Base-by-base conservation (phyloP, 2,329 filamentous ascomycete genomes). In the Didymellaceae sp. region DNA sequence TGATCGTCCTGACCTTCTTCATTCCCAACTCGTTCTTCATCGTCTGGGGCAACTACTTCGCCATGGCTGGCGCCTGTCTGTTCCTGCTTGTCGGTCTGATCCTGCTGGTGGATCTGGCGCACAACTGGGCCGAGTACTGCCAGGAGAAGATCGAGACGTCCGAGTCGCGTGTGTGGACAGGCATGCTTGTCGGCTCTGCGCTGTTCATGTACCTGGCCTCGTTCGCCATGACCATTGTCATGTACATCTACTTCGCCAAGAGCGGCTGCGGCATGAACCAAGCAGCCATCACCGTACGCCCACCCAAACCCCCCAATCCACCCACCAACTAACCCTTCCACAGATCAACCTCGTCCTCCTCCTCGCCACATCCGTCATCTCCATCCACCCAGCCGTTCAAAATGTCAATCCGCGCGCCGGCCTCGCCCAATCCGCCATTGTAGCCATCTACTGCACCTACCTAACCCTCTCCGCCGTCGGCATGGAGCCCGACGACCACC, bases 371-470 rank as follows among this genome's bases (percentile, higher is more conserved):
- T 95, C 91, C 0, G 81, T 86, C 59, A 81, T 97, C 24, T 97
- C 93, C 0, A 87, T 99, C 54, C 92, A 97, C 70, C 92, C 94
- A 1, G 84, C 83, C 1, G 85, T 99, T 11, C 94, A 99, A 74
- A 91, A 92, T 67, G 87, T 87, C 71, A 99, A 99, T 74, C 86
- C 92, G 38, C 91, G 93, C 70, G 94, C 94, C 32, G 94, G 94
- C 39, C 82, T 99, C 52, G 94, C 94, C n/a, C 94, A 99, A 72
- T 91, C 92, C 32, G 93, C 94, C 55, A 97, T 97, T 84, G 94
- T 99, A 34, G 91, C 92, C 14, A 85, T 96, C 51, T 99, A 99
- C 80, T 99, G 94, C 83, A 97, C 94, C 33, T 99, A 99, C 71
- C 84, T 99, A 46, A 99, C 94, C 61, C 91, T 99, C 86, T 97